A percentile compares a stretch with the other conserved stretches of the same genome.
These are phyloP conservation scores for Pelargonium citronellum DNA, from an alignment of 441 rosid genomes.

Conservation along the genomic window DNA sequence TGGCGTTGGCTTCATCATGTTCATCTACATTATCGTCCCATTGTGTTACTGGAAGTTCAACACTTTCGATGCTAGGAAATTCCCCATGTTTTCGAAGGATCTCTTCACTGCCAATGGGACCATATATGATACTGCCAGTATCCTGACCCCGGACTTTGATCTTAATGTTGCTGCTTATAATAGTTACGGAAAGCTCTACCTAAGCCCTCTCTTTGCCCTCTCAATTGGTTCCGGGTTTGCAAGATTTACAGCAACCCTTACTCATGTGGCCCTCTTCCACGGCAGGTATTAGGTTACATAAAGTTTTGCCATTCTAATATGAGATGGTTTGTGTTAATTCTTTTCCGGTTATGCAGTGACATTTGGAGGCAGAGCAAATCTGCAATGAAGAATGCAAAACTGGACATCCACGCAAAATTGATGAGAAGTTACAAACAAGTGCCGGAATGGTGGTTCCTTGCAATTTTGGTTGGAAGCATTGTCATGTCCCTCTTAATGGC, in stretches of 20 bases:
- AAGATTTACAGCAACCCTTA: conserved; percentile 65
- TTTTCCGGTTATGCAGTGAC: conserved; percentile 40
- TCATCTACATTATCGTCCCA: conserved; percentile 79
- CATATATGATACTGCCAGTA: conserved; percentile 46
- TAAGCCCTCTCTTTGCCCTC: conserved; percentile 69
- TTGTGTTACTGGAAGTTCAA: conserved; percentile 41
- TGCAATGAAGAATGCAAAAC: conserved; percentile 47
- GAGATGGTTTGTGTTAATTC: background rate
- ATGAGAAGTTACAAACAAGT: conserved; percentile 77
- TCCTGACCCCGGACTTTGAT: conserved; percentile 62
- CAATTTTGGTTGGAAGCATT: conserved; percentile 53
- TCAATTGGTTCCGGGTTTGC: conserved; percentile 81
- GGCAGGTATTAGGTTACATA: conserved; percentile 48
- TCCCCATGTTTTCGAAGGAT: conserved; percentile 72
- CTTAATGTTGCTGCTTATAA: conserved; percentile 45
- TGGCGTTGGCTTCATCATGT: conserved; percentile 81
- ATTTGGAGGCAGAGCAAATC: conserved; percentile 49
- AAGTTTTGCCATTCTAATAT: too few relatives aligned
- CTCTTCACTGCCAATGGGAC: conserved; percentile 59
- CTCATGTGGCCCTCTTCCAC: conserved; percentile 77
- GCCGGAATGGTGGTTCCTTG: conserved; percentile 83
- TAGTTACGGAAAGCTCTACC: conserved; percentile 57
- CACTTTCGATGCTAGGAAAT: conserved; percentile 54
- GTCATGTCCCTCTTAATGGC: conserved; percentile 63
- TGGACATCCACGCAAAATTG: conserved; percentile 68